A percentile compares a stretch with the other conserved stretches of the same genome.
Evolutionary conservation across 352 stramenopile genomes (phyloP).

Genomic region (Phytophthora ohioensis): DNA sequence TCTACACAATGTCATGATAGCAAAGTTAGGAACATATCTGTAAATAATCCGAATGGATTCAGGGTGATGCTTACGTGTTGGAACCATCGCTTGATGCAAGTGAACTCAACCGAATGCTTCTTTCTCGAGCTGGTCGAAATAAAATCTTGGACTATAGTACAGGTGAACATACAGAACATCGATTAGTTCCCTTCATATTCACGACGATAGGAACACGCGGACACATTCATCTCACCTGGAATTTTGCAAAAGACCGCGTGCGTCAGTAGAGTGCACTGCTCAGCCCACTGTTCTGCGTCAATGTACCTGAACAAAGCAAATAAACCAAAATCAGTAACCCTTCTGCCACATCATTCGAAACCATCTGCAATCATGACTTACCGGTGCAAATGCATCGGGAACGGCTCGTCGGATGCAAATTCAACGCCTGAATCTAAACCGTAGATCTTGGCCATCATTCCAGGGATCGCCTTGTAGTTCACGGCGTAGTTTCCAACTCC

Average conservation of each 20-base stretch:
- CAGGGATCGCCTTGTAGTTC: conserved; percentile 42
- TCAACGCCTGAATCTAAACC: conserved; percentile 14
- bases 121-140: conserved; percentile 60
- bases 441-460: conserved; percentile 41
- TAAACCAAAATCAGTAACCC: conserved; percentile 10
- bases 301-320: conserved; percentile 45
- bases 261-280: conserved; percentile 83
- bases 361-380: conserved; percentile 10
- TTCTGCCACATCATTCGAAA: background rate
- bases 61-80: conserved; percentile 68
- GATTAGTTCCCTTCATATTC: conserved; percentile 7
- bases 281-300: conserved; percentile 66
- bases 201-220: background rate
- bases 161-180: background rate
- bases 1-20: conserved; percentile 36
- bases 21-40: background rate
- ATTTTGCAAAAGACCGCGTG: conserved; percentile 86
- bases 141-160: conserved; percentile 78
- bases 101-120: conserved; percentile 63
- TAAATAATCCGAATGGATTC: background rate
- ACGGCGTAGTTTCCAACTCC: conserved; percentile 40
- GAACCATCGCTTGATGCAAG: conserved; percentile 81
- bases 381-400: conserved; percentile 44
- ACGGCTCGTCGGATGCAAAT: conserved; percentile 20
- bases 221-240: conserved; percentile 50